Conservation (phyloP, 2,329 filamentous ascomycete species). For the Fusarium buxicola region DNA sequence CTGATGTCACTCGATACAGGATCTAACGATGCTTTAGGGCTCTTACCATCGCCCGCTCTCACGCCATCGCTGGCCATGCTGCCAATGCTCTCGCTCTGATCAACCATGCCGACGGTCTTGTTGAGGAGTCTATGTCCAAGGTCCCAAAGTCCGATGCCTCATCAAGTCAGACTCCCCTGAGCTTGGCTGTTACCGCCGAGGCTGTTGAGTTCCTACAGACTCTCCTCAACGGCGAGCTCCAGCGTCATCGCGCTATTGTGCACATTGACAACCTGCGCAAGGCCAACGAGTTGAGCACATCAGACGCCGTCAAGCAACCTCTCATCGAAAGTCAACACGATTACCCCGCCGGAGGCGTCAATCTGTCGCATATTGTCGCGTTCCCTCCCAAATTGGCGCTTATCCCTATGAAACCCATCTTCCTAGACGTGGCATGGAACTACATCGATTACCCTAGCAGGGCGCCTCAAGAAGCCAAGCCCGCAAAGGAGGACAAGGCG, state of each 20-base stretch:
- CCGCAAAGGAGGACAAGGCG: constrained; percentile 46
- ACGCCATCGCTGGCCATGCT: constrained; percentile 77
- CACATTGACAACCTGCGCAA: constrained; percentile 78
- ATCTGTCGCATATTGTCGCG: constrained; percentile 83
- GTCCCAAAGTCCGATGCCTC: constrained; percentile 53
- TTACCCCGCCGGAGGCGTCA: constrained; percentile 77
- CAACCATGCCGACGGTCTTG: constrained; percentile 75
- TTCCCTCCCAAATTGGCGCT: constrained; percentile 87
- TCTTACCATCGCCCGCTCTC: constrained; percentile 86
- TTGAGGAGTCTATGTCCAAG: constrained; percentile 63
- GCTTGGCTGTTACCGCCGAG: constrained; percentile 72
- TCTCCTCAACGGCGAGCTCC: constrained; percentile 77
- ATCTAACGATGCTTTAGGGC: constrained; percentile 63
- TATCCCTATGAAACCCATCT: constrained; percentile 93
- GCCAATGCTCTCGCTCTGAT: constrained; percentile 89
- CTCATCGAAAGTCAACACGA: constrained; percentile 80
- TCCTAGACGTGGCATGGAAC: constrained; percentile 97
- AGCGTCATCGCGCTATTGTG: constrained; percentile 86
- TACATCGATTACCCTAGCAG: constrained; percentile 91
- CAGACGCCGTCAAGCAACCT: constrained; percentile 55
- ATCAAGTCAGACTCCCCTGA: constrained; percentile 63
- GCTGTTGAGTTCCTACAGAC: constrained; percentile 69
- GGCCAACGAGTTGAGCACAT: constrained; percentile 57
- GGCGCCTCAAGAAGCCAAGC: constrained; percentile 45
- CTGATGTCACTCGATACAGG: background rate